A percentile compares a stretch with the other conserved stretches of the same genome.
Evolutionary conservation across 768 basidiomycete species (phyloP).

Genomic region (Mycena maculata): DNA sequence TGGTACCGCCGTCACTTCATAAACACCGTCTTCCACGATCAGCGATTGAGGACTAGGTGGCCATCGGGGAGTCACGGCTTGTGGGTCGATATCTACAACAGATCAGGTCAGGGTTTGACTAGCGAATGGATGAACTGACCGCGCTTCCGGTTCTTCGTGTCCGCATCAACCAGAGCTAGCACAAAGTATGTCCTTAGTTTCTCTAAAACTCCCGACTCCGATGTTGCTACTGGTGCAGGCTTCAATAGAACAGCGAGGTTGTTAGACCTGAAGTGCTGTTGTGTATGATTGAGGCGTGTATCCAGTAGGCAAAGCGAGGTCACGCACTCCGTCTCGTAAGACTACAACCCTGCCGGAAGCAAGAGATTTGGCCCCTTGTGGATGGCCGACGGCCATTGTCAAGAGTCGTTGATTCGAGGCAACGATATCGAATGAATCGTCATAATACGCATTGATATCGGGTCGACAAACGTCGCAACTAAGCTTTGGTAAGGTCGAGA

Average conservation of each 20-base stretch:
- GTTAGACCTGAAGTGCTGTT: slow-evolving; percentile 79
- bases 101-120: neutral
- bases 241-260: slow-evolving; percentile 81
- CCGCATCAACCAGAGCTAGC: slow-evolving; percentile 75
- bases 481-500: slow-evolving; percentile 72
- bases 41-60: slow-evolving; percentile 67
- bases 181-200: slow-evolving; percentile 72
- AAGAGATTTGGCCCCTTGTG: slow-evolving; percentile 77
- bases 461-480: slow-evolving; percentile 74
- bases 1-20: slow-evolving; percentile 74
- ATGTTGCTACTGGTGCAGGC: slow-evolving; percentile 61
- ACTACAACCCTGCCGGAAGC: slow-evolving; percentile 83
- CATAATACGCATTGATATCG: slow-evolving; percentile 84
- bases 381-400: slow-evolving; percentile 65
- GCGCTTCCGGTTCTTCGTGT: slow-evolving; percentile 64
- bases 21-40: slow-evolving; percentile 63
- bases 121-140: slow-evolving; percentile 53
- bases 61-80: slow-evolving; percentile 81
- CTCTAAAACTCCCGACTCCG: slow-evolving; percentile 57
- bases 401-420: slow-evolving; percentile 72
- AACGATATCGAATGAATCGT: slow-evolving; percentile 71
- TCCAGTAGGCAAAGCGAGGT: neutral
- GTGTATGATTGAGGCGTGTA: slow-evolving; percentile 10
- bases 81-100: slow-evolving; percentile 64
- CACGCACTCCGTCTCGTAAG: slow-evolving; percentile 81